Base-by-base conservation (phyloP, 1,284 basidiomycete species). In the Spongiforma sp. region DNA sequence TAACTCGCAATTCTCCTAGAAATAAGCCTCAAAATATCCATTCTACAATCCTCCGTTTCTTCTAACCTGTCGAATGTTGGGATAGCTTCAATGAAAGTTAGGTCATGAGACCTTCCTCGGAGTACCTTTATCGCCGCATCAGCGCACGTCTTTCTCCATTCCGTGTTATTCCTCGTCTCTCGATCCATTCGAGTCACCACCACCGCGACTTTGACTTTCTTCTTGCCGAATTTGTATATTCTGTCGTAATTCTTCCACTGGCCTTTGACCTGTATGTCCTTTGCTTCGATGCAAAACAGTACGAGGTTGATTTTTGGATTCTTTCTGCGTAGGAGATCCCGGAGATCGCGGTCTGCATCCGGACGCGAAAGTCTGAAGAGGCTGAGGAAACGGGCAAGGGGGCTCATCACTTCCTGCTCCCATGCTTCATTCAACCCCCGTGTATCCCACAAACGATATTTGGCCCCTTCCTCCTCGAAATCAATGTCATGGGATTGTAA, bases 171-270 rank as follows among this genome's bases (percentile, higher is more conserved):
- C 52, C 53, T 67, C 11, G 75, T 80, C 65, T 65, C 76, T 21
- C 61, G 81, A 36, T 77, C 76, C 67, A 73, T 80, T n/a, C 72
- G 81, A n/a, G 78, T 81, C 10, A 81, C 77, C 21, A 70, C 63
- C 57, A 72, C 68, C 12, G 50, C 70, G 10, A 70, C 46, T 43
- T 59, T 71, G 56, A 60, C 33, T 12, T 39, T 63, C 32, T 43
- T 59, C 57, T 34, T 64, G 60, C 71, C 67, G 37, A 69, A 69
- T 48, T 63, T 53, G 41, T 33, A 61, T 59, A 73, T 61, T 33
- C 62, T 65, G 52, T 33, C 30, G 39, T 63, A 70, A 30, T 41
- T 52, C 57, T 65, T 71, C 67, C 71, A 71, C 8, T 57, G 64
- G 34, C 56, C 57, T 9, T 43, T 21, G 11, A 52, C 41, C 11